Evolutionary conservation across 768 basidiomycete genomes (phyloP), one percentile per base, ranked within the genome.

Genomic region (Xerocomus potaroensis): DNA sequence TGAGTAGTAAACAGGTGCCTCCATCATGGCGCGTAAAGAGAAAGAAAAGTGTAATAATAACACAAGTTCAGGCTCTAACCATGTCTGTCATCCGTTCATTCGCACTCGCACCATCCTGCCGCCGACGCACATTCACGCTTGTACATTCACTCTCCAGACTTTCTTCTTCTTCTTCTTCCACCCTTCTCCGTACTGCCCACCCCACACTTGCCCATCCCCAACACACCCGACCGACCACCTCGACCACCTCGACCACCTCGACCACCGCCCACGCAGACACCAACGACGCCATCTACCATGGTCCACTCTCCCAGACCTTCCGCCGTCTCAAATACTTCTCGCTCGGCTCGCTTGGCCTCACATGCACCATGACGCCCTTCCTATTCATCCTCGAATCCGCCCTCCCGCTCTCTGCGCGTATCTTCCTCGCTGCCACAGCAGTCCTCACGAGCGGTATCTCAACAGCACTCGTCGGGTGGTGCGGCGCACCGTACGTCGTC

Each of bases 301-400:
- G 88, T 1, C 91, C 90, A 2, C 70, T 91, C 31, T 68, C 81
- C 1, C 63, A 71, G 35, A 87, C 90, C 2, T 91, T 89, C 70
- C 78, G 80, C 45, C 77, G 79, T 19, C 76, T 92, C 46, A 92
- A 93, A 63, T 65, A 89, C 8, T 91, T 93, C 70, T 92, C 90
- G 11, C 69, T 94, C 1, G 79, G 82, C 19, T 91, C 91, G 1
- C 75, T 93, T 38, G 74, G 74, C 3, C 74, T 90, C 40, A 83
- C 87, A 9, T 67, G 73, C 48, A 73, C 78, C 4, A 71, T 93
- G 56, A 72, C 86, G 2, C 91, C 91, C 1, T 81, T 93, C 68
- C 79, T 93, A 50, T 86, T 93, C 65, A 61, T 88, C 43, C 73
- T 93, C 54, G 89, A 92, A 50, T 84, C 89, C 5, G 76, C 77